Evolutionary conservation across 2,329 filamentous ascomycete species (phyloP), one percentile per base, ranked within the genome.

Genomic region (Trichoderma simmonsii): DNA sequence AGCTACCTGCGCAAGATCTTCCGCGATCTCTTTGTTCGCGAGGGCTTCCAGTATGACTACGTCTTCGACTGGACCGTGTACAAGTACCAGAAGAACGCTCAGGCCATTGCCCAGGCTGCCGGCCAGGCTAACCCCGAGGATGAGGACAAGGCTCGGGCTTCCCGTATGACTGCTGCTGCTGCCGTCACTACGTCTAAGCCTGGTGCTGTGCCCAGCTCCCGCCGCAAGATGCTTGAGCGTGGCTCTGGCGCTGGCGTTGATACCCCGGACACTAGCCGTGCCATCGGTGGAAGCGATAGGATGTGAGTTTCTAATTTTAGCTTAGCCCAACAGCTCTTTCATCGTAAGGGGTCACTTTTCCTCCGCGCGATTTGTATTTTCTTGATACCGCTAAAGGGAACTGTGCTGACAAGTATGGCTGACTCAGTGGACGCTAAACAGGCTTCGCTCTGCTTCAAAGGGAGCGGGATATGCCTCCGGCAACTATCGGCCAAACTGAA

Each of bases 11-110:
- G 96, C 85, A 98, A 98, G 92, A 98, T 99, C 86, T 99, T 99
- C 93, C 95, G 96, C 75, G 96, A 99, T 82, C 91, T 99, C 73
- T 99, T 99, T 80, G 96, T 99, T 77, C 94, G 96, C 75, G 96
- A 98, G 84, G 96, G 95, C 71, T 99, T 98, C 91, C 96, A 99
- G 86, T 98, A 99, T 84, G 96, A 99, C 85, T 98, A 99, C 79
- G 96, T 99, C 78, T 99, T 99, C 80, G 96, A 99, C 86, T 99
- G 96, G 96, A 99, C 96, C 73, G 96, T 98, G 79, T 98, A 98
- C 90, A 98, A 98, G 88, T 98, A 98, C 88, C 95, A 98, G 89
- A 98, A 98, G 91, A 98, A 98, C 79, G 95, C 95, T 70, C 93
- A 97, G 85, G 94, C 94, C 80, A 97, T 97, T 82, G 93, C 93